Evolutionary conservation across 1,284 basidiomycete genomes (phyloP), one percentile per base, ranked within the genome.

Genomic region (Trametes pubescens): DNA sequence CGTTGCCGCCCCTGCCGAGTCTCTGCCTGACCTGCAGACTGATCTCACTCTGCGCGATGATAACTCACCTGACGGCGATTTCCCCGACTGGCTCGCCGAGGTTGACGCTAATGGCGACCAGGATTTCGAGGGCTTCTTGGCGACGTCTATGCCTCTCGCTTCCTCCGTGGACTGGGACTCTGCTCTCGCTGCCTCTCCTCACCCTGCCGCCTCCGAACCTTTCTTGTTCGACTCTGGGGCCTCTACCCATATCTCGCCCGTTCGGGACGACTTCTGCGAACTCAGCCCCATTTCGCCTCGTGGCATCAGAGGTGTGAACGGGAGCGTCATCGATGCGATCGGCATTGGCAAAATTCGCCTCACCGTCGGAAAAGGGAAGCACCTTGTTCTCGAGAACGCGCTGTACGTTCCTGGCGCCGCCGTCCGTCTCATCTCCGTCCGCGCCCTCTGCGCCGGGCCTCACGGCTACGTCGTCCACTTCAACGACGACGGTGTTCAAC

Each of bases 191-290:
- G 43, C 14, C 8, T 32, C 29, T n/a, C 26, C 29, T n/a, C 26
- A 21, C 6, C 22, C 49, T n/a, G 16, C 51, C 7, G 16, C n/a
- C 1, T 7, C 11, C 34, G 37, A 35, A 16, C 66, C 71, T 1
- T 79, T 77, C 65, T 65, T 70, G 35, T 56, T 78, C 3, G 75
- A 80, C 65, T 71, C 73, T 7, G 76, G 76, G 1, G 74, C 76
- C 0, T 70, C 75, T 0, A 56, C 65, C 2, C 75, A 78, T 55
- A 68, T 80, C 6, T 74, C 73, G 0, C 74, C 75, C 0, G 59
- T 71, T 1, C 51, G 56, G 0, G 22, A 54, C 0, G 75, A 80
- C 55, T 80, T 81, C 65, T 32, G 59, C 2, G 46, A 53, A 0
- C 65, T 81, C 0, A 54, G 38, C 0, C 59, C 73, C 0, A 77